Conservation (phyloP, 1,284 basidiomycete species). For the Irpex rosettiformis region DNA sequence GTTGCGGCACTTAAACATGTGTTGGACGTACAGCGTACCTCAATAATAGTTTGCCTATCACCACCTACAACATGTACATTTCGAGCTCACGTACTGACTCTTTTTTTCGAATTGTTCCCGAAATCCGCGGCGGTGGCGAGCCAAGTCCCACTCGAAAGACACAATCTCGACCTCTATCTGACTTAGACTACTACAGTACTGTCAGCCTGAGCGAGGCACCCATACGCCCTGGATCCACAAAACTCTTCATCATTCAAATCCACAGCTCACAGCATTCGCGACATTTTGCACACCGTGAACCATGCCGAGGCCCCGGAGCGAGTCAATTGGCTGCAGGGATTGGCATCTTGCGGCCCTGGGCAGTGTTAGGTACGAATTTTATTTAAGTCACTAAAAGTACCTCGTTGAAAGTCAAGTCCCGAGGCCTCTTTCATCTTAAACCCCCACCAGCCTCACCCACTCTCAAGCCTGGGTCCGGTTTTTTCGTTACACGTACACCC, state of each 20-base stretch:
- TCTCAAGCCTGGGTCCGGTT: not conserved
- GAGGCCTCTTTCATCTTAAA: not conserved
- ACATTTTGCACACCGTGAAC: not conserved
- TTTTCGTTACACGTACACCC: not conserved
- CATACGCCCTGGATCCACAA: not conserved
- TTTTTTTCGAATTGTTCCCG: not conserved
- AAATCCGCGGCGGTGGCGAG: not conserved
- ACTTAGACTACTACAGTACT: no score
- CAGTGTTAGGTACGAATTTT: not conserved
- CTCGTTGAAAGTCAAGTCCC: not conserved
- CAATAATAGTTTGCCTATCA: not conserved
- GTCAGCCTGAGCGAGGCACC: not conserved
- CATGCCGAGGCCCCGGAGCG: not conserved
- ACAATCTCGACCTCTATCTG: no score
- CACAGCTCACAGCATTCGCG: not conserved
- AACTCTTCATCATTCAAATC: not conserved
- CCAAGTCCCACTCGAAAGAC: no score
- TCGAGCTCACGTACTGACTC: not conserved
- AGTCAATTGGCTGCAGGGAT: not conserved
- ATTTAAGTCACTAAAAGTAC: not conserved
- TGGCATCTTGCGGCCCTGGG: not conserved
- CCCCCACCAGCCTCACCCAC: not conserved
- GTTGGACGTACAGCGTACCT: no score
- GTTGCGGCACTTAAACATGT: no score
- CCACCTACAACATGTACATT: not conserved